Evolutionary conservation across 2,329 filamentous ascomycete species (phyloP).

Genomic region (Ophiostoma sp.): DNA sequence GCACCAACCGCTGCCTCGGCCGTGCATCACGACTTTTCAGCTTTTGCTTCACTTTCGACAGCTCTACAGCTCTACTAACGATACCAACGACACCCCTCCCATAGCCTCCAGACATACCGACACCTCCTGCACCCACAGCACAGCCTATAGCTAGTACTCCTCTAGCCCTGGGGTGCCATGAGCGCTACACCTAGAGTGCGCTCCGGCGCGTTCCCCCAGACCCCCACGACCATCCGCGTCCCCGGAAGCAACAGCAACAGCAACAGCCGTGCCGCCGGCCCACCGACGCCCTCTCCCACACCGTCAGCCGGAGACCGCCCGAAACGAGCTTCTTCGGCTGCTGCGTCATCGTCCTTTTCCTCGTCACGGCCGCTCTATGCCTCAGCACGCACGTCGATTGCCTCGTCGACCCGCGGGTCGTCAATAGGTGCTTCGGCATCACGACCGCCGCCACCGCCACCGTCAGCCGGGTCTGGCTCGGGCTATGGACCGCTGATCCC

Average conservation of each 20-base stretch:
- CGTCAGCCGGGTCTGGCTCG: background rate
- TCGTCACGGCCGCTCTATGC: conserved; percentile 22
- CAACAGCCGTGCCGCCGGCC: conserved; percentile 22
- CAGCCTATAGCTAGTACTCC: background rate
- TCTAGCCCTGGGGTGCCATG: conserved; percentile 27
- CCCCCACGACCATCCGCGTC: conserved; percentile 24
- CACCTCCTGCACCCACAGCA: background rate
- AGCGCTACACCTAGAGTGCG: conserved; percentile 29
- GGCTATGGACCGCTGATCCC: conserved; percentile 65
- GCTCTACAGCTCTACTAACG: background rate
- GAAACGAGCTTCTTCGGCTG: conserved; percentile 10
- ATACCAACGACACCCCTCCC: too few species aligned
- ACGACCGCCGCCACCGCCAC: background rate
- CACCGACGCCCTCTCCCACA: conserved; percentile 28
- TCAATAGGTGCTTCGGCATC: background rate
- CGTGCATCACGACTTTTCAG: conserved; percentile 12
- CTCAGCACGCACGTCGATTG: conserved; percentile 9
- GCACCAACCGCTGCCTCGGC: background rate
- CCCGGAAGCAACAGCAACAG: conserved; percentile 19
- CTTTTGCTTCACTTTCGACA: background rate
- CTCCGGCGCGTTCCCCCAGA: conserved; percentile 31
- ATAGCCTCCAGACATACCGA: background rate
- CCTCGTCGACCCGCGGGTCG: conserved; percentile 29
- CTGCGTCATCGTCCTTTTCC: background rate
- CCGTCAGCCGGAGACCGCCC: conserved; percentile 21